Base-by-base conservation (phyloP, 2,329 filamentous ascomycete genomes). In the Botrytis medusae region DNA sequence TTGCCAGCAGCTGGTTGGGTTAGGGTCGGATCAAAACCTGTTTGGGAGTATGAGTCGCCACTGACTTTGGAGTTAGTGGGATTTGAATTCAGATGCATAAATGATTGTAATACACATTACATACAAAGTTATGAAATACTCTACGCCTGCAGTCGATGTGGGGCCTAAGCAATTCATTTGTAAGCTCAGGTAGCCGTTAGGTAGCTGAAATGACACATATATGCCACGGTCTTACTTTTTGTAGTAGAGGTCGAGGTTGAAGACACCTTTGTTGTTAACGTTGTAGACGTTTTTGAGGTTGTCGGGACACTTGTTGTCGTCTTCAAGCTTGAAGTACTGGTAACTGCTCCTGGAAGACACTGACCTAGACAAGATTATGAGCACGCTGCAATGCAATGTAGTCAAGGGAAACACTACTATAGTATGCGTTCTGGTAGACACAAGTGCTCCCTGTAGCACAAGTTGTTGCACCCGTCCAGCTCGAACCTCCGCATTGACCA, bases 21-120 rank as follows among this genome's bases (percentile, higher is more conserved):
- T 9, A 74, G 77, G 32, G 77, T 78, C 44, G 80, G 69, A 63
- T 79, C 79, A 77, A 81, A 82, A n/a, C 78, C 78, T 76, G 79
- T 82, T 51, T 75, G 76, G 25, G 80, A 79, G 69, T 82, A 82
- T 12, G 79, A 81, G 75, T 82, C 81, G 62, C 81, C 81, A 62
- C 81, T 81, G 48, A 34, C 8, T 20, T 51, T 29, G 2, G 16
- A 51, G 2, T 68, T 8, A 68, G 48, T n/a, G 14, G 7, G 22
- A 12, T 29, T 57, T 9, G 22, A n/a, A 29, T 4, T 25, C 29
- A 8, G 40, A 54, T 51, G 65, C 0, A 34, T 14, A 20, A 29
- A 46, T 12, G 12, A 40, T 51, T 51, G 6, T 22, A 54, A 54
- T 54, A 14, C 34, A 37, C 34, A 37, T 18, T 40, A 16, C 48